Evolutionary conservation across 805 yeast genomes (phyloP), one percentile per base, ranked within the genome.

Genomic region (Schwanniomyces yamadae): DNA sequence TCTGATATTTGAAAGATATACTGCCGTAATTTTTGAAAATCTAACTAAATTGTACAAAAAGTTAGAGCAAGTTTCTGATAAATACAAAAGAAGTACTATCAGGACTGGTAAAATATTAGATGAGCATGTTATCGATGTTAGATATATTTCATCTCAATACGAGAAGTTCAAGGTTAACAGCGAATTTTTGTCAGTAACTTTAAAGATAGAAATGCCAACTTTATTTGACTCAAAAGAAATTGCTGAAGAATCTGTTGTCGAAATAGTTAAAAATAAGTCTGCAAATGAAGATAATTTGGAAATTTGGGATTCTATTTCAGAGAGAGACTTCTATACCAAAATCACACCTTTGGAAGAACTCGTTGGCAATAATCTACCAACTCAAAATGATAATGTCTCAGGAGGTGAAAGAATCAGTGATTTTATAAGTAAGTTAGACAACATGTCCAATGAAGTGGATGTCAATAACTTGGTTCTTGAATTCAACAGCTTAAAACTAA

Each of bases 231-330:
- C 25, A 6, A 33, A 28, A 17, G 31, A 32, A 13, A 39, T 16
- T 10, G 35, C 31, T 7, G 41, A 41, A n/a, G 51, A 44, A 10
- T 24, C 47, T 7, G 40, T 32, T 6, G 50, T 59, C 10, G 63
- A 59, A 23, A 45, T 55, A 5, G 55, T 55, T 5, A 50, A 48
- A 27, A 34, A 40, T 6, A 52, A 52, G 26, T 39, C 51, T 3
- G 26, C 42, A 7, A 55, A 54, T 31, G 58, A 59, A 13, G 57
- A 52, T 21, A 58, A 55, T 9, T 27, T 49, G 33, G 58, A 55
- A 5, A 45, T 63, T 27, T 87, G 95, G 95, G 84, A 77, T 25
- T 79, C 72, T 37, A 77, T 77, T 12, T 82, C 79, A 20, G 79
- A 75, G n/a, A 71, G 73, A 41, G 68, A 65, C 41, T 89, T 87